Conservation (phyloP, 2,329 filamentous ascomycete species). For the Catunica adiposa region DNA sequence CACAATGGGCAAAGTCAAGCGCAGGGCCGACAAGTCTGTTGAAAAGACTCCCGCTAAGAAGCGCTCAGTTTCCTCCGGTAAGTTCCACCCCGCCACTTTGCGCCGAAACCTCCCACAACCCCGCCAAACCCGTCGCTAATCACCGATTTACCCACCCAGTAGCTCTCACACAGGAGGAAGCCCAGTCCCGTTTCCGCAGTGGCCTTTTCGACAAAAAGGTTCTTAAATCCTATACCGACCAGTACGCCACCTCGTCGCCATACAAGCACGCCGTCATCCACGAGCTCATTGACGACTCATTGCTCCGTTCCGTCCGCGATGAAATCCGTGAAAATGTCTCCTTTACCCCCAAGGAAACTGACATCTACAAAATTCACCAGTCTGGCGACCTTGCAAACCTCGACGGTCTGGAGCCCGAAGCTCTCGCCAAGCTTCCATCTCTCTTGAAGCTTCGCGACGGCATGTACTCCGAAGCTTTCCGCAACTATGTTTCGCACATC, state of each 20-base stretch:
- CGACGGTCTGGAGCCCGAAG: conserved; percentile 76
- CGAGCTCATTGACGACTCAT: conserved; percentile 57
- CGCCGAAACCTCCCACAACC: conserved; percentile 3
- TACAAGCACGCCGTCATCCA: conserved; percentile 92
- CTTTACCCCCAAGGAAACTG: conserved; percentile 96
- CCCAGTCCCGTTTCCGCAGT: conserved; percentile 43
- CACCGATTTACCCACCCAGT: neutral
- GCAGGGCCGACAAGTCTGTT: conserved; percentile 41
- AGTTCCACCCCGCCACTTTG: conserved; percentile 16
- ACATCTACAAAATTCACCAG: conserved; percentile 99
- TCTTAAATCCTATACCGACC: conserved; percentile 40
- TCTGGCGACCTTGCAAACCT: conserved; percentile 94
- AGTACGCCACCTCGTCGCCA: conserved; percentile 47
- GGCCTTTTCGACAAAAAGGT: conserved; percentile 47
- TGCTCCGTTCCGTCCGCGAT: conserved; percentile 70
- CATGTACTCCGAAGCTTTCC: conserved; percentile 78
- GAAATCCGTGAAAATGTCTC: conserved; percentile 84
- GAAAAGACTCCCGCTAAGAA: conserved; percentile 33
- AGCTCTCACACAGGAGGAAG: conserved; percentile 18
- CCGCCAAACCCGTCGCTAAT: neutral
- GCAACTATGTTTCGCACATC: conserved; percentile 73
- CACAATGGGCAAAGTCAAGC: conserved; percentile 19
- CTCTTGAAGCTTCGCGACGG: conserved; percentile 86
- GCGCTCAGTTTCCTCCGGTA: conserved; percentile 33
- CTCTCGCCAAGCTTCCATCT: conserved; percentile 71